These are phyloP conservation scores for Groenewaldozyma salmanticensis DNA, from an alignment of 805 yeast genomes.

Conservation along the genomic window DNA sequence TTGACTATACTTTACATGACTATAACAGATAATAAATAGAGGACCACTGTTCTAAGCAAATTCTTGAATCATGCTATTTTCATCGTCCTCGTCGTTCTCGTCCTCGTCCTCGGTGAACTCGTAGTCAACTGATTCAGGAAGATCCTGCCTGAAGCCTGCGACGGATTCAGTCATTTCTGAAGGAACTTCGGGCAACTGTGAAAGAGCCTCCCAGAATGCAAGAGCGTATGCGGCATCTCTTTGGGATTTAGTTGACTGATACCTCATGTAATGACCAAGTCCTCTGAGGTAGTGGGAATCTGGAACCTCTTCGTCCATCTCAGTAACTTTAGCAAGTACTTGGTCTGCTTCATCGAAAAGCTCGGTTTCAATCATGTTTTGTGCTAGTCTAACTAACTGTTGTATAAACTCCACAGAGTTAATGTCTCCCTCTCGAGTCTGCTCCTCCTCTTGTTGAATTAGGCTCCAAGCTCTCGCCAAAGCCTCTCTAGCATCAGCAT, in stretches of 20 bases:
- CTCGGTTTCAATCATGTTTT: constrained; percentile 70
- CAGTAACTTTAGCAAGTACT: constrained; percentile 59
- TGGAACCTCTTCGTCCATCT: constrained; percentile 73
- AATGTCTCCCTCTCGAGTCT: constrained; percentile 19
- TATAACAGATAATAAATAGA: too few species aligned
- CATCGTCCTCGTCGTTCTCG: too few species aligned
- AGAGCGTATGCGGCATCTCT: background rate
- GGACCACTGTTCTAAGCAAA: too few species aligned
- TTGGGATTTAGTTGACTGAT: constrained; percentile 10
- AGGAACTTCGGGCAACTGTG: background rate
- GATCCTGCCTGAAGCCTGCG: background rate
- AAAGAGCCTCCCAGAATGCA: background rate
- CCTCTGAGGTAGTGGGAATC: constrained; percentile 82
- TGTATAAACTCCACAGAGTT: constrained; percentile 43
- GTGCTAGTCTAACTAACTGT: constrained; percentile 62
- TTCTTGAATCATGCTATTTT: too few species aligned
- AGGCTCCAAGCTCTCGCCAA: constrained; percentile 62
- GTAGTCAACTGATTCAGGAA: background rate
- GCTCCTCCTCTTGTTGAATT: constrained; percentile 26
- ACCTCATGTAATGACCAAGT: constrained; percentile 41
- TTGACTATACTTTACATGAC: too few species aligned
- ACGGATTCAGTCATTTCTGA: background rate
- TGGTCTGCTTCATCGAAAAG: constrained; percentile 54
- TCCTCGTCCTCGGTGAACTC: background rate
- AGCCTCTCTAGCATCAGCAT: constrained; percentile 63